Evolutionary conservation across 2,329 filamentous ascomycete genomes (phyloP), one percentile per base, ranked within the genome.

Genomic region (Nemania abortiva): DNA sequence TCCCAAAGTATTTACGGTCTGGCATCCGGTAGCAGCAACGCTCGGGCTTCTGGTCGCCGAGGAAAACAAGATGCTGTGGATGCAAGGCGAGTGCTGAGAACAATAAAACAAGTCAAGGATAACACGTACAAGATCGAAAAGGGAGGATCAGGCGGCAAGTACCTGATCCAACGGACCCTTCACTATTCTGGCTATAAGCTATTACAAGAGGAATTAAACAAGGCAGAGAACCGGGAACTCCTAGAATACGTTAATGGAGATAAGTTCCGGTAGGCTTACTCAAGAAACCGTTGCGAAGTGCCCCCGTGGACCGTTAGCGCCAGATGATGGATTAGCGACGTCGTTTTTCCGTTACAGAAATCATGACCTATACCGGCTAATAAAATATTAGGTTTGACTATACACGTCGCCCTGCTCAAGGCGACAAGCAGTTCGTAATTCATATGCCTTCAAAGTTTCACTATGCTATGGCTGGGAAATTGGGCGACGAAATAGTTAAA

Each of bases 391-490:
- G 64, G 5, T 66, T 66, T 52, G 57, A 66, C n/a, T 66, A 57
- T 11, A 56, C 10, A 18, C 57, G n/a, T 52, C 64, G 57, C 42
- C 64, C 64, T n/a, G 50, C 1, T 15, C 52, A 66, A 52, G 64
- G 42, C 31, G 31, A 62, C 24, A 66, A 66, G 57, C 58, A 66
- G 7, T 66, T 66, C 31, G 42, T 57, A 22, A 66, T 66, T 27
- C 64, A 57, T 47, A 52, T 57, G 57, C 45, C 57, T 31, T 66
- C 57, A 2, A n/a, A 2, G 3, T 66, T 66, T 18, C 52, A 52
- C 42, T 31, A 37, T 4, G 10, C 18, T 3, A 62, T 66, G 64
- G 42, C 57, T 15, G 42, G 57, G 18, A 9, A 27, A 27, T 34
- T 66, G 10, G 42, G 20, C 3, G 15, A 39, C 11, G n/a, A 45